Evolutionary conservation across 306 rosid species (phyloP).

Genomic region (Quercus agrifolia): DNA sequence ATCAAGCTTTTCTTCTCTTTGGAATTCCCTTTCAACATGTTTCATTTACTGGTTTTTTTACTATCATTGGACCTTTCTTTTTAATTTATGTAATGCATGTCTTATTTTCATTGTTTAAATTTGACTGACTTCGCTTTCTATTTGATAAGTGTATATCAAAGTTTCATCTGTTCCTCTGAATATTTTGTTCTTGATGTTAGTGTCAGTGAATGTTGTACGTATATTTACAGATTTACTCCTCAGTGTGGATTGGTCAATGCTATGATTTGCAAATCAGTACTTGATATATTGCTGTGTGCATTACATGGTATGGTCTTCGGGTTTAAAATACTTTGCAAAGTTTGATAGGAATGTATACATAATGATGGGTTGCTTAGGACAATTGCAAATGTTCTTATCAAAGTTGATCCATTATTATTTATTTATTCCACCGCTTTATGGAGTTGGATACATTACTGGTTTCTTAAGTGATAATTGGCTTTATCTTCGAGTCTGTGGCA

Average conservation of each 20-base stretch:
- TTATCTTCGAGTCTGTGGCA: neutral
- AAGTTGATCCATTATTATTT: neutral
- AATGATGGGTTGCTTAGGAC: neutral
- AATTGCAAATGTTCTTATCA: neutral
- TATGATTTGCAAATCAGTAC: too few relatives aligned
- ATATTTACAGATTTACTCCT: too few relatives aligned
- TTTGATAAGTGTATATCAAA: neutral
- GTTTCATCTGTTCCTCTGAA: neutral
- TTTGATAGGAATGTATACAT: neutral
- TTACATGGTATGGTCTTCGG: too few relatives aligned
- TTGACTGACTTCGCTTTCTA: neutral
- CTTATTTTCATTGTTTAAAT: neutral
- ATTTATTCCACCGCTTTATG: too few relatives aligned
- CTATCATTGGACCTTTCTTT: neutral
- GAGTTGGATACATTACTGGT: too few relatives aligned
- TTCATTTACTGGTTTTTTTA: constrained; percentile 7
- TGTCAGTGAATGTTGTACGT: neutral
- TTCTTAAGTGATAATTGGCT: neutral
- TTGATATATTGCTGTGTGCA: too few relatives aligned
- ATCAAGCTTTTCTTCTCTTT: neutral
- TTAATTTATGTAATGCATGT: neutral
- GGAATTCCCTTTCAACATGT: constrained; percentile 7
- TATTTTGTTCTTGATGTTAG: neutral
- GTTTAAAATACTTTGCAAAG: neutral
- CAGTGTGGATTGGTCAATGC: too few relatives aligned